Evolutionary conservation across 352 stramenopile species (phyloP).

Genomic region (Phytophthora gonapodyides): DNA sequence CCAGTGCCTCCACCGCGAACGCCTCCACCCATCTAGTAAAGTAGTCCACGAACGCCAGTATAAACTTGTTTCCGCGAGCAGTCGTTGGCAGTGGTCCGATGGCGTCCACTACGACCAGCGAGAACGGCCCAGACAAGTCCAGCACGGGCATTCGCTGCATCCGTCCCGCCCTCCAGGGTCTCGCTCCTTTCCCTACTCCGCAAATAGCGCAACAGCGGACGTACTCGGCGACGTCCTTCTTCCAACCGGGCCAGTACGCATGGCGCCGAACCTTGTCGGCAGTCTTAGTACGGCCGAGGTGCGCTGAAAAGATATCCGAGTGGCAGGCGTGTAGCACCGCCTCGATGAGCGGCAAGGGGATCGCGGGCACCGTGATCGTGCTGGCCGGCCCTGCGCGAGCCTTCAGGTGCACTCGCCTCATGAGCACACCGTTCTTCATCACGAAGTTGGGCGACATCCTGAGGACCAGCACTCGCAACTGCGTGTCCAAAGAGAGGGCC

Average conservation of each 20-base stretch:
- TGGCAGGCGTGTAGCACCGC: no score
- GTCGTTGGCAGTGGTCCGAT: not conserved
- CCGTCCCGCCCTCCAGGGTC: not conserved
- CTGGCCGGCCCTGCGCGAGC: no score
- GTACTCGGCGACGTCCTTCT: not conserved
- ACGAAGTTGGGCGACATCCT: no score
- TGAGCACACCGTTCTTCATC: no score
- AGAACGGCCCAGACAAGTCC: not conserved
- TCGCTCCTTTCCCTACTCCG: not conserved
- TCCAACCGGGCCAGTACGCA: not conserved
- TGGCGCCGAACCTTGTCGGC: not conserved
- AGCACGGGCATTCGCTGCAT: not conserved
- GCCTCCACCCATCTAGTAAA: constrained; percentile 1
- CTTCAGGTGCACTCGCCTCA: no score
- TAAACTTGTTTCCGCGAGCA: no score
- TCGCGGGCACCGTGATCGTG: no score
- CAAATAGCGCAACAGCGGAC: not conserved
- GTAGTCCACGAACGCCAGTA: not conserved
- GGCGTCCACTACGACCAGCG: not conserved
- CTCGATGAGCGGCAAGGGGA: no score
- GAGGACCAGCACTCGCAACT: no score
- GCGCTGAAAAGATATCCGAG: no score
- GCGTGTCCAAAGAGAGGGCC: no score
- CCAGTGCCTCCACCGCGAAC: not conserved
- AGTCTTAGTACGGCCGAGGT: not conserved